Conservation (phyloP, 2,329 filamentous ascomycete species). For the Colletotrichum orbiculare region DNA sequence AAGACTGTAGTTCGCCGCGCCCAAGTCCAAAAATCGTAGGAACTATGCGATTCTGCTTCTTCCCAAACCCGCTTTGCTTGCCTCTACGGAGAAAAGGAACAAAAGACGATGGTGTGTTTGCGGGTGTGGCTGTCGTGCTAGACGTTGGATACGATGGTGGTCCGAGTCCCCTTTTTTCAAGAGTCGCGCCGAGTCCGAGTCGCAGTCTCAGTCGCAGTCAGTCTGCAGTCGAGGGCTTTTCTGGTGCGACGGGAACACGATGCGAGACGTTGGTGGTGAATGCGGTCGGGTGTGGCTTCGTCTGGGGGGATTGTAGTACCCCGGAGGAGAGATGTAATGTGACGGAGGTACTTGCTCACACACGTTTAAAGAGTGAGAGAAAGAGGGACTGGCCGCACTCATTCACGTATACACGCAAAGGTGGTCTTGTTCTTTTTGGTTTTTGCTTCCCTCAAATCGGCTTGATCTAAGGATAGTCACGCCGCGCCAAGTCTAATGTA, state of each 20-base stretch:
- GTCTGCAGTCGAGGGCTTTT: neutral
- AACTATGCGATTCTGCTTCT: no score
- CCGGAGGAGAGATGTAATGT: neutral
- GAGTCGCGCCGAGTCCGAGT: neutral
- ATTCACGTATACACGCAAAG: neutral
- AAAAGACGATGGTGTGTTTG: neutral
- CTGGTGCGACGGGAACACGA: constrained; percentile 4
- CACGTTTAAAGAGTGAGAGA: no score
- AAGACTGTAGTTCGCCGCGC: neutral
- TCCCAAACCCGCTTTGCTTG: no score
- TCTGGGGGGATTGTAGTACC: constrained; percentile 6
- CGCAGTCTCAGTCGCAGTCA: no score
- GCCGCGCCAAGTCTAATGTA: constrained; percentile 26
- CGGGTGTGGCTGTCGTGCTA: constrained; percentile 33
- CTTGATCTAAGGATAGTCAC: constrained; percentile 29
- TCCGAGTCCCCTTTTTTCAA: constrained; percentile 15
- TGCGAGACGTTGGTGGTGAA: constrained; percentile 3
- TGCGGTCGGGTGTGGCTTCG: constrained; percentile 12
- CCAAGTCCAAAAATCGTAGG: no score
- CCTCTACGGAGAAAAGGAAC: neutral
- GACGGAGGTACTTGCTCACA: neutral
- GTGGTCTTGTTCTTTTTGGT: neutral
- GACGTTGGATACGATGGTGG: constrained; percentile 25
- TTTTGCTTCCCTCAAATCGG: constrained; percentile 1
- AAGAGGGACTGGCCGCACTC: neutral